phyloP scores from a whole-genome alignment of 2,329 filamentous ascomycete species.

The Paraphaeosphaeria minitans region DNA sequence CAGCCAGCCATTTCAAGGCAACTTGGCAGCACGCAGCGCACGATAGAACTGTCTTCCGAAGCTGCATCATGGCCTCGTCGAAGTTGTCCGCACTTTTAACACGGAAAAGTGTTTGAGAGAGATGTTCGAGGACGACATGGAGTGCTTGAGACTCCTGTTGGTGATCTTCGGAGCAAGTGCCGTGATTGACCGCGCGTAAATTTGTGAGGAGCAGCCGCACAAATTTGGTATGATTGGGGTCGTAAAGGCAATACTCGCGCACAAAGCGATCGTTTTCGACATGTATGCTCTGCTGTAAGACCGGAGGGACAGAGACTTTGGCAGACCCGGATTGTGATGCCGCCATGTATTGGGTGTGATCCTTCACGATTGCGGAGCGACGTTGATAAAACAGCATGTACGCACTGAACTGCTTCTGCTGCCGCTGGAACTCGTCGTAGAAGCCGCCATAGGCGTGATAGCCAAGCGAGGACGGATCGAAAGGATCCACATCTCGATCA shows the following conservation, averaged over 20 bases:
- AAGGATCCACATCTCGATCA: constrained; percentile 78
- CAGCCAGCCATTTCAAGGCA: constrained; percentile 65
- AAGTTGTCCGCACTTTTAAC: constrained; percentile 71
- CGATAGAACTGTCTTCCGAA: constrained; percentile 60
- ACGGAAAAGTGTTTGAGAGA: constrained; percentile 77
- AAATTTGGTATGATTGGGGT: constrained; percentile 72
- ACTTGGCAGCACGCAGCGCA: constrained; percentile 60
- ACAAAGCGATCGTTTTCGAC: constrained; percentile 75
- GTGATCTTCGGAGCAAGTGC: constrained; percentile 57
- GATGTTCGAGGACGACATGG: constrained; percentile 64
- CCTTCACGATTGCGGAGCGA: constrained; percentile 63
- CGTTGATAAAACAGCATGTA: constrained; percentile 99
- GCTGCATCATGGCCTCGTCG: constrained; percentile 58
- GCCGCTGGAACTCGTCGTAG: constrained; percentile 37
- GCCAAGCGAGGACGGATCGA: constrained; percentile 75
- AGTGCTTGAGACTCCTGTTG: constrained; percentile 58
- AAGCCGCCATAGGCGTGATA: constrained; percentile 70
- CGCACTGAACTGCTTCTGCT: constrained; percentile 64
- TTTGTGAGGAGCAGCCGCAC: constrained; percentile 66
- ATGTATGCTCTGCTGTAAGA: constrained; percentile 62
- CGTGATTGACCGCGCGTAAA: constrained; percentile 56
- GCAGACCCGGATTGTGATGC: constrained; percentile 50
- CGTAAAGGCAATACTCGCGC: constrained; percentile 78
- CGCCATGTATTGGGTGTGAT: constrained; percentile 45
- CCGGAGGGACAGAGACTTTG: constrained; percentile 52